These are phyloP conservation scores for Nicotiana rustica DNA, from an alignment of 305 asterid species.

Conservation along the genomic window DNA sequence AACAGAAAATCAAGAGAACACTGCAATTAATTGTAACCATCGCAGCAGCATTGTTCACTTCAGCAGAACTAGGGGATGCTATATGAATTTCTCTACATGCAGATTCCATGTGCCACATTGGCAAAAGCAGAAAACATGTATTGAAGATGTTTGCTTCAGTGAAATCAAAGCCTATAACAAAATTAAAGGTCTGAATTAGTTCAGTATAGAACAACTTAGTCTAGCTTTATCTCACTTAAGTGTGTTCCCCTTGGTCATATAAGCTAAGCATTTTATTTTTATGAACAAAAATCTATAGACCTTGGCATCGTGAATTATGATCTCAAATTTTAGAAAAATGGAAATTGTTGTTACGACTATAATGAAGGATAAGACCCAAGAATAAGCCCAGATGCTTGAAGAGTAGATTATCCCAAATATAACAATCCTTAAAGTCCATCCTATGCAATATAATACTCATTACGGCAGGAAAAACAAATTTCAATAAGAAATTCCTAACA, in stretches of 20 bases:
- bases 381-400: too few species aligned
- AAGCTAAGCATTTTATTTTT: neutral
- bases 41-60: neutral
- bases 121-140: neutral
- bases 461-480: neutral
- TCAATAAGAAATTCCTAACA: neutral
- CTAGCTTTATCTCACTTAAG: conserved; percentile 1
- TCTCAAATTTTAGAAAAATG: too few species aligned
- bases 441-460: too few species aligned
- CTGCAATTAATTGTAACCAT: conserved; percentile 6
- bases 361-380: too few species aligned
- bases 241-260: neutral
- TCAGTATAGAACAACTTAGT: neutral
- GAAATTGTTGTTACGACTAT: too few species aligned
- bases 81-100: neutral
- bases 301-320: too few species aligned
- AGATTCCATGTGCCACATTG: neutral
- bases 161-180: neutral
- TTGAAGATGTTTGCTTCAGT: neutral
- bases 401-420: too few species aligned
- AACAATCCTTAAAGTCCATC: too few species aligned
- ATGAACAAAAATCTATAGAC: too few species aligned
- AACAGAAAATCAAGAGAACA: conserved; percentile 24
- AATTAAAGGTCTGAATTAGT: neutral
- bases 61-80: neutral